phyloP scores from a whole-genome alignment of 441 rosid species.

The Breynia disticha region DNA sequence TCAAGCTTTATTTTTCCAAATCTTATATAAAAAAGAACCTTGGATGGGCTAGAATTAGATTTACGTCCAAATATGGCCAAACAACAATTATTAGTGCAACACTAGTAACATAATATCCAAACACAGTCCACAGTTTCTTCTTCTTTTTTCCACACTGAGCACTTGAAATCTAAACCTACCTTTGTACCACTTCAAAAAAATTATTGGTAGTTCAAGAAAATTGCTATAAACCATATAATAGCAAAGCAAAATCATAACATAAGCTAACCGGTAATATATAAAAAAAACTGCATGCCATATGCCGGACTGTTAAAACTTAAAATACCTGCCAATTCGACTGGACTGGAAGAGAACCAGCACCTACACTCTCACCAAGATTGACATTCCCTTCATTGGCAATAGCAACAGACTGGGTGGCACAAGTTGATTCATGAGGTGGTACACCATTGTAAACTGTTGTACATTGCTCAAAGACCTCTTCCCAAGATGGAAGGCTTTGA shows the following conservation, averaged over 20 bases:
- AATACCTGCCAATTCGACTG: slow-evolving; percentile 75
- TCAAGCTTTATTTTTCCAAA: no score
- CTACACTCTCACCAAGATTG: slow-evolving; percentile 25
- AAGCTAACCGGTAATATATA: not conserved
- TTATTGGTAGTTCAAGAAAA: no score
- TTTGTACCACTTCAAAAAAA: no score
- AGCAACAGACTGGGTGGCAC: slow-evolving; percentile 27
- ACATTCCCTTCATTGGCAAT: slow-evolving; percentile 26
- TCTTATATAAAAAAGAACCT: no score
- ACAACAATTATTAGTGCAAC: no score
- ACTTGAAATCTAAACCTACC: no score
- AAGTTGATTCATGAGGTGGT: slow-evolving; percentile 25
- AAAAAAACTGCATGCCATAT: not conserved
- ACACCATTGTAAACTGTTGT: slow-evolving; percentile 25
- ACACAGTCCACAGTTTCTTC: no score
- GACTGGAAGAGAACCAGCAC: slow-evolving; percentile 29
- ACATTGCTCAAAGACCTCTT: slow-evolving; percentile 44
- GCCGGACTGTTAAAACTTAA: slow-evolving; percentile 4
- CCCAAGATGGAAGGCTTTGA: slow-evolving; percentile 60
- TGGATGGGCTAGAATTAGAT: no score
- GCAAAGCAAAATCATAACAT: not conserved
- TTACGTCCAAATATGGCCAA: no score
- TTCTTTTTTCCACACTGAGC: no score
- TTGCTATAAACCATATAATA: no score
- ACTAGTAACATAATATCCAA: no score